These are phyloP conservation scores for Dovyalis caffra DNA, from an alignment of 345 rosid species.

Conservation along the genomic window DNA sequence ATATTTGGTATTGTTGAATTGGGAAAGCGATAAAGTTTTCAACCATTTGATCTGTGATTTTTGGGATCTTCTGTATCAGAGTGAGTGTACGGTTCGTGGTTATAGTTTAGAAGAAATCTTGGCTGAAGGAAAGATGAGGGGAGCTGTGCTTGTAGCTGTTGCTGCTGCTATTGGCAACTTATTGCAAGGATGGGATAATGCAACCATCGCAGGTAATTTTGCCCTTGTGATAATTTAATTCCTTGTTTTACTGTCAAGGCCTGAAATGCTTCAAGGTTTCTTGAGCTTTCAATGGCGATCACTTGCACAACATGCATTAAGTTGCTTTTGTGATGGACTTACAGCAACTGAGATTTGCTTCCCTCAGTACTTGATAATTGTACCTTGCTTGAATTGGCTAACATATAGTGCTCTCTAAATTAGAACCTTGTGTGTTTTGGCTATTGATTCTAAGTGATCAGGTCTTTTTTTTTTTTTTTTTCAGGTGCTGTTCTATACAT, in stretches of 20 bases:
- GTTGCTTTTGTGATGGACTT: not conserved
- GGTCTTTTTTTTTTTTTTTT: conserved; percentile 5
- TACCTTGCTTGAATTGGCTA: not conserved
- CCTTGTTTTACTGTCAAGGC: not conserved
- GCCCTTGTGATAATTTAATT: conserved; percentile 1
- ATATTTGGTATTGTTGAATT: conserved; percentile 14
- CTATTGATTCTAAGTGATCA: not conserved
- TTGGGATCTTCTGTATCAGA: conserved; percentile 25
- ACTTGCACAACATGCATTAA: not conserved
- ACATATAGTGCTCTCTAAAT: not conserved
- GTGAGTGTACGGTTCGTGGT: conserved; percentile 29
- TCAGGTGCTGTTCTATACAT: conserved; percentile 92
- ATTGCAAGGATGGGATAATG: conserved; percentile 99
- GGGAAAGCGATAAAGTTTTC: conserved; percentile 7
- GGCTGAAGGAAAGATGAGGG: conserved; percentile 52
- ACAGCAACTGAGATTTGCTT: not conserved
- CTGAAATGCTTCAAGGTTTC: not conserved
- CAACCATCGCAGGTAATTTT: conserved; percentile 84
- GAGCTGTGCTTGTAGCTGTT: conserved; percentile 85
- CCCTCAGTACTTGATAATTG: not conserved
- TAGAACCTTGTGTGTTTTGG: not conserved
- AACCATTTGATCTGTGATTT: conserved; percentile 28
- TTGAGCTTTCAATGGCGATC: not conserved
- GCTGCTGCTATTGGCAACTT: conserved; percentile 92
- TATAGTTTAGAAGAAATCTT: conserved; percentile 19